These are phyloP conservation scores for Suhomyces bokatorum DNA, from an alignment of 1,139 yeast genomes.

Conservation along the genomic window DNA sequence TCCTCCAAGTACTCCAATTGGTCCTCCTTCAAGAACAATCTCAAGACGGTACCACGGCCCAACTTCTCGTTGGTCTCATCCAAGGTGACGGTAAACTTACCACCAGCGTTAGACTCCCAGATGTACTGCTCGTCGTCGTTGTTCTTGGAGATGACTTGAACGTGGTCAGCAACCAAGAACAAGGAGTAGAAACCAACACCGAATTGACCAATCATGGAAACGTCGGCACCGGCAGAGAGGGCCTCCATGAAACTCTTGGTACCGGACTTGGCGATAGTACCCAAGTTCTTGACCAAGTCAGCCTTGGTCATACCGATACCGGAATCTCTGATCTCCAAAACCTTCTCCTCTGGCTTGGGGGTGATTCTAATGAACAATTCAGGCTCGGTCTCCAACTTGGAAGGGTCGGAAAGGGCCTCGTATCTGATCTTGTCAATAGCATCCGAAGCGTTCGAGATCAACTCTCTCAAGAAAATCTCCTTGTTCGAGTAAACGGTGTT, in stretches of 20 bases:
- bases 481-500: conserved; percentile 99
- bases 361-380: conserved; percentile 96
- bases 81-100: conserved; percentile 94
- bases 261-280: conserved; percentile 99
- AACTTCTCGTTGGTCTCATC: conserved; percentile 85
- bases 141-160: conserved; percentile 97
- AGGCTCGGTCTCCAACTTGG: conserved; percentile 91
- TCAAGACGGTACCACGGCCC: conserved; percentile 93
- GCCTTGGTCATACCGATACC: conserved; percentile 99
- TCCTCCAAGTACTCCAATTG: conserved; percentile 99
- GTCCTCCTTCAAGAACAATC: conserved; percentile 98
- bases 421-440: conserved; percentile 96
- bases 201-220: conserved; percentile 99
- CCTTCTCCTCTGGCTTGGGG: conserved; percentile 92
- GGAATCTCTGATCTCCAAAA: conserved; percentile 96
- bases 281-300: conserved; percentile 97
- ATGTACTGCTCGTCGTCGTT: conserved; percentile 99
- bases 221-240: conserved; percentile 98
- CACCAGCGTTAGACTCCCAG: conserved; percentile 99
- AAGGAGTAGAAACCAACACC: conserved; percentile 99
- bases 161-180: conserved; percentile 98
- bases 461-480: conserved; percentile 98
- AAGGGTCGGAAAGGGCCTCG: conserved; percentile 91
- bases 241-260: conserved; percentile 99
- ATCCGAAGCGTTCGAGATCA: conserved; percentile 97